Evolutionary conservation across 768 basidiomycete species (phyloP).

Genomic region (Kondoa malvinella): DNA sequence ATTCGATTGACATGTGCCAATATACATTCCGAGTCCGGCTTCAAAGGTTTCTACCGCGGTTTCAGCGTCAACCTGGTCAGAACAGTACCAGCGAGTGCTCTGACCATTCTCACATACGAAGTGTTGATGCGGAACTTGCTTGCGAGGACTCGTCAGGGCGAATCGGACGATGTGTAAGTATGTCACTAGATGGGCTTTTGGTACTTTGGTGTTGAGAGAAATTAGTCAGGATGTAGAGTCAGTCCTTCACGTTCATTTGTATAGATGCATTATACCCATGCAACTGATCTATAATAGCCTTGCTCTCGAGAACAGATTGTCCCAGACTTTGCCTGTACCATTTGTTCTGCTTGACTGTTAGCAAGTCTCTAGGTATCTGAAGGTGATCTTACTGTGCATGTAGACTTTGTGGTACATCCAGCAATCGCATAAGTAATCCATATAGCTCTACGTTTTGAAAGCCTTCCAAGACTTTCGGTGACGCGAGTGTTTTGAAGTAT

Average conservation of each 20-base stretch:
- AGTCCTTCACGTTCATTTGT: no score
- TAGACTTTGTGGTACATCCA: constrained; percentile 32
- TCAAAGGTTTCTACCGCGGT: constrained; percentile 78
- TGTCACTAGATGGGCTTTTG: no score
- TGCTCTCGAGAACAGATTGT: no score
- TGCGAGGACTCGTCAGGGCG: not conserved
- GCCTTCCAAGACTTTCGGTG: constrained; percentile 46
- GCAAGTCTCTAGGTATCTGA: constrained; percentile 53
- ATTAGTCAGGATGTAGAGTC: no score
- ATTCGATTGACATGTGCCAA: constrained; percentile 53
- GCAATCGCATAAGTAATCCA: constrained; percentile 38
- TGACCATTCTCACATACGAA: constrained; percentile 75
- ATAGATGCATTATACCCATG: no score
- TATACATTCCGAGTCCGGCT: constrained; percentile 66
- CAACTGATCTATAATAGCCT: no score
- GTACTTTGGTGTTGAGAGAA: no score
- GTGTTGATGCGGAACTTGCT: constrained; percentile 33
- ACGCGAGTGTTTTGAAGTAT: constrained; percentile 39
- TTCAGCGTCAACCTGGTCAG: constrained; percentile 81
- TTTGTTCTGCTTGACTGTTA: not conserved
- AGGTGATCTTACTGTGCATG: constrained; percentile 55
- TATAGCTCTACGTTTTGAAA: constrained; percentile 77
- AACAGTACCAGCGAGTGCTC: constrained; percentile 89
- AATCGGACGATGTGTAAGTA: not conserved
- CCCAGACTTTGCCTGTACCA: not conserved